Base-by-base conservation (phyloP, 225 moss, liverwort and hornwort genomes). In the Straminergon stramineum region DNA sequence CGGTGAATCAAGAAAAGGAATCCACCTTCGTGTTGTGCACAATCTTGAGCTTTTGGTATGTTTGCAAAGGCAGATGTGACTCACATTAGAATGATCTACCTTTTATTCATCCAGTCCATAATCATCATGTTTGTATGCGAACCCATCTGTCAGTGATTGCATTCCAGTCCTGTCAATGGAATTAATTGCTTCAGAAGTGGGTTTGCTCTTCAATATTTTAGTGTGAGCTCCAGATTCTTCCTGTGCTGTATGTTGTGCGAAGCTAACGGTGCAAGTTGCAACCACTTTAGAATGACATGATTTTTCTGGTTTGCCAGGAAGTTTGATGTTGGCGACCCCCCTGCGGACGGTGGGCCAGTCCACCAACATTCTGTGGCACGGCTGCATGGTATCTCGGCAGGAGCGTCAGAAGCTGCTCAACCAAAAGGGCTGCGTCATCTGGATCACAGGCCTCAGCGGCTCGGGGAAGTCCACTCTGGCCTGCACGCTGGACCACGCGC, bases 361-460 rank as follows among this genome's bases (percentile, higher is more conserved):
- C 13, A 89, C 93, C 68, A 94, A 94, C 91, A 91, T 91, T 74
- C 23, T 75, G 26, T 95, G 94, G 95, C 91, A 94, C 41, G 93
- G 92, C 55, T 92, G 91, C 78, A 92, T 91, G 93, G 94, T 94
- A 52, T 82, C 76, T 78, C 87, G 87, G 64, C 93, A 89, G 65
- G 92, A 94, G 10, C 91, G 96, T 22, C 58, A 93, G 82, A 91
- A 64, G 5, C 62, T 96, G 79, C 81, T 96, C 43, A 87, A 91
- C 58, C 95, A 96, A 23, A 92, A 92, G 87, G 96, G 96, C 20
- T 96, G 95, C 31, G 92, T 96, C 19, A 94, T 96, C 86, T 96
- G 95, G 96, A 94, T 95, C 63, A 96, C 96, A 2, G 95, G 96
- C 24, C 85, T 96, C 51, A 96, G 96, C 57, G 95, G 95, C 17